These are phyloP conservation scores for Maudiozyma saulgeensis DNA, from an alignment of 805 yeast genomes.

Conservation along the genomic window DNA sequence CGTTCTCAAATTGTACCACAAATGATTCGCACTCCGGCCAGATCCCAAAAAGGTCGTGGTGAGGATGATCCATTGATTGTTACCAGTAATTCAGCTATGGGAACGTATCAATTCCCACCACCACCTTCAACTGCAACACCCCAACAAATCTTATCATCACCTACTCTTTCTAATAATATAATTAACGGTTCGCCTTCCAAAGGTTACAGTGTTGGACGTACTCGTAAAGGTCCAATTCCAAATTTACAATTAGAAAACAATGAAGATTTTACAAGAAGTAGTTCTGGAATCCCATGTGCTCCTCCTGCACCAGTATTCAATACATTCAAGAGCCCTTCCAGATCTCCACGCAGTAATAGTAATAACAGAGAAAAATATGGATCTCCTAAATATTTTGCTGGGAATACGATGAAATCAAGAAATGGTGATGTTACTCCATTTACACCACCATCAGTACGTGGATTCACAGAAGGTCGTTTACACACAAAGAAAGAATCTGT, in stretches of 20 bases:
- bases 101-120: constrained; percentile 30
- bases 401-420: not conserved
- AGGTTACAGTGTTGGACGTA: not conserved
- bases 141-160: constrained; percentile 15
- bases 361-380: not conserved
- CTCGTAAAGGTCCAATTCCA: not conserved
- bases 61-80: constrained; percentile 15
- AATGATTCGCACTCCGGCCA: constrained; percentile 6
- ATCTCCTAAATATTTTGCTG: not conserved
- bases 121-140: constrained; percentile 9
- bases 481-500: constrained; percentile 22
- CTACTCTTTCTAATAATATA: not conserved
- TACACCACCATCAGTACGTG: constrained; percentile 5
- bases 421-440: not conserved
- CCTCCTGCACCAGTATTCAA: constrained; percentile 1
- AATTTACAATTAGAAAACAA: not conserved
- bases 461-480: not conserved
- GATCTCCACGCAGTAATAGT: not conserved
- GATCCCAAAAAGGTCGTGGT: constrained; percentile 4
- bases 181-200: constrained; percentile 20
- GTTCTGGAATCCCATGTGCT: not conserved
- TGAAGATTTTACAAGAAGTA: not conserved
- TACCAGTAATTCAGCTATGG: constrained; percentile 25
- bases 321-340: not conserved
- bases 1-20: constrained; percentile 5